Evolutionary conservation across 202 grass and related monocot species (phyloP), one percentile per base, ranked within the genome.

Genomic region (Setaria italica): DNA sequence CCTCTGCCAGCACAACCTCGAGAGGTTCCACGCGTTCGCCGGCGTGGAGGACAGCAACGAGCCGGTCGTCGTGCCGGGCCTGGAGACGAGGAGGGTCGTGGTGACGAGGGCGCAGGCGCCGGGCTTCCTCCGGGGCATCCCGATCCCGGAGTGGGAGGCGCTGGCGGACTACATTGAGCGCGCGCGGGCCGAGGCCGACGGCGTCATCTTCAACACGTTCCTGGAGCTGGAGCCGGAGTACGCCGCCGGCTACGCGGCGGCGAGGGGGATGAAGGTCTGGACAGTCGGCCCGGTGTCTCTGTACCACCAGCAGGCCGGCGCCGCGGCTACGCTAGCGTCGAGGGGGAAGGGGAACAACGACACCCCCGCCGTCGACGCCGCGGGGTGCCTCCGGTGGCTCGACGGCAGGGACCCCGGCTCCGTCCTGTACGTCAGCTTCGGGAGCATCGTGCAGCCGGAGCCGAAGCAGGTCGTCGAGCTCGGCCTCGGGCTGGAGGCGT

Each of bases 341-440:
- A 84, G 45, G 45, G 72, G 60, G 21, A 43, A 43, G 34, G 34
- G 2, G 34, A 3, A 35, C 34, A 11, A 11, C n/a, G 2, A 9
- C 56, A 50, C 78, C 16, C 35, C 79, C 2, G 70, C 87, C 42
- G 2, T 57, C 7, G 88, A 54, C 41, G 81, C 85, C 43, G 67
- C 41, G 1, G 77, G 70, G 2, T 78, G 84, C 54, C n/a, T 85
- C 13, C 70, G 47, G 11, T 93, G 91, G 85, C 91, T 93, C 20
- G 60, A 87, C 6, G 42, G 12, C 5, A 86, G 33, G 60, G 51
- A 87, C 8, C 41, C 79, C 20, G 2, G 1, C 9, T 90, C 88
- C 32, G 90, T 94, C 3, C 19, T 92, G 9, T 94, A 94, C 85
- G 83, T 95, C 62, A 88, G 80, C 80, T 95, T 92, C 50, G 92